Evolutionary conservation across 106 monocot species (phyloP).

Genomic region (Alisma plantagoaquatica): DNA sequence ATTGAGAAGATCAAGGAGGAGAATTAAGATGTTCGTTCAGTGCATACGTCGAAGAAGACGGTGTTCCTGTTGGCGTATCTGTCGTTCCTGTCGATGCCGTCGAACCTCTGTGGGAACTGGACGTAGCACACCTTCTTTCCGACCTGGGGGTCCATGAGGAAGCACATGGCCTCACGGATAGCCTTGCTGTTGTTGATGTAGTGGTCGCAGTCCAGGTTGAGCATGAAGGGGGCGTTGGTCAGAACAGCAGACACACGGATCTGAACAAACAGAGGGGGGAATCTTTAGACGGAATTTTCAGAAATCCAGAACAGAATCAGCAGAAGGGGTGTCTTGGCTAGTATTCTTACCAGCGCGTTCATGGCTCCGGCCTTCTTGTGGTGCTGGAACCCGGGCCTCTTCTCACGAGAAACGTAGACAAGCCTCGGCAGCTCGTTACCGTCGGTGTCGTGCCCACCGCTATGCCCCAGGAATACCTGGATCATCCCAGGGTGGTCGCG

Average conservation of each 20-base stretch:
- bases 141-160: conserved; percentile 89
- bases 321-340: neutral
- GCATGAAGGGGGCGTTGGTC: conserved; percentile 96
- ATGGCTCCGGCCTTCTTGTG: conserved; percentile 99
- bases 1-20: neutral
- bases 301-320: neutral
- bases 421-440: conserved; percentile 95
- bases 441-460: conserved; percentile 77
- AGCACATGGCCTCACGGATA: conserved; percentile 91
- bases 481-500: conserved; percentile 98
- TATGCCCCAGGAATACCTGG: conserved; percentile 95
- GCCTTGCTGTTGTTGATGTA: conserved; percentile 99
- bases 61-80: conserved; percentile 96
- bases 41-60: conserved; percentile 96
- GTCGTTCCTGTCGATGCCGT: conserved; percentile 79
- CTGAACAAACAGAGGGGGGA: conserved; percentile 15
- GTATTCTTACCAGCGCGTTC: conserved; percentile 67
- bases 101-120: conserved; percentile 95
- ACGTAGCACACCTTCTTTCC: conserved; percentile 85
- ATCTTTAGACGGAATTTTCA: neutral
- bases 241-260: conserved; percentile 88
- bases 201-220: conserved; percentile 90
- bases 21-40: conserved; percentile 6
- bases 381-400: conserved; percentile 91
- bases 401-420: conserved; percentile 95